phyloP scores from a whole-genome alignment of 129 eudicot genomes.

The Flaveria ramosissima region DNA sequence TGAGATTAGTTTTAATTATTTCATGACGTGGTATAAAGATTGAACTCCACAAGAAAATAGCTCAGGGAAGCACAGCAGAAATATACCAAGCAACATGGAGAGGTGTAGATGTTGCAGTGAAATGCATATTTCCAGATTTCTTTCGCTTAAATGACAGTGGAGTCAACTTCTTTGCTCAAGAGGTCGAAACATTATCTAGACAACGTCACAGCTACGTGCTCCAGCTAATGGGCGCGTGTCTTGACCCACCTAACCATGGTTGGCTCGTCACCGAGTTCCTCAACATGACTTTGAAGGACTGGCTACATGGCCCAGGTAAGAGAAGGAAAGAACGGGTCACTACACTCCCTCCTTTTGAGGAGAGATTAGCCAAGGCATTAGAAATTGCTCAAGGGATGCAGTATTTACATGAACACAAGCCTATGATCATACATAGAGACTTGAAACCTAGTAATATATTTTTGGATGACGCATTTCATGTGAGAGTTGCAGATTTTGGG shows the following conservation, averaged over 20 bases:
- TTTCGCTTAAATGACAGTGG: slow-evolving; percentile 59
- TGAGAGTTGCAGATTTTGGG: slow-evolving; percentile 72
- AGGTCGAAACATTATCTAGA: slow-evolving; percentile 64
- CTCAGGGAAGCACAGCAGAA: slow-evolving; percentile 77
- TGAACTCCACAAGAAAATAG: slow-evolving; percentile 55
- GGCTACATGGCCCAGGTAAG: slow-evolving; percentile 62
- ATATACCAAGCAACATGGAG: slow-evolving; percentile 77
- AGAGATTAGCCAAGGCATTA: slow-evolving; percentile 56
- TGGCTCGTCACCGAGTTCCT: slow-evolving; percentile 76
- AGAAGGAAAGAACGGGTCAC: slow-evolving; percentile 48
- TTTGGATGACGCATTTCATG: slow-evolving; percentile 70
- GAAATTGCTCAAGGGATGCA: slow-evolving; percentile 85
- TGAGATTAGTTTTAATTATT: neutral
- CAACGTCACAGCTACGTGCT: slow-evolving; percentile 70
- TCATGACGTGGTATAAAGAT: slow-evolving; percentile 35
- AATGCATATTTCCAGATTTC: slow-evolving; percentile 70
- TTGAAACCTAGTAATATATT: slow-evolving; percentile 70
- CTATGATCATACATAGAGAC: slow-evolving; percentile 63
- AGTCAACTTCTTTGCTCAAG: slow-evolving; percentile 68
- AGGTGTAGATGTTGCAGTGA: slow-evolving; percentile 73
- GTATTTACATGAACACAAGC: slow-evolving; percentile 69
- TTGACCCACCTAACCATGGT: slow-evolving; percentile 66
- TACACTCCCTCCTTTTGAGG: slow-evolving; percentile 46
- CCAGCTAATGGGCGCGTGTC: slow-evolving; percentile 75
- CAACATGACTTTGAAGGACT: slow-evolving; percentile 49